These are phyloP conservation scores for Massariosphaeria phaeospora DNA, from an alignment of 495 filamentous ascomycete species.

Conservation along the genomic window DNA sequence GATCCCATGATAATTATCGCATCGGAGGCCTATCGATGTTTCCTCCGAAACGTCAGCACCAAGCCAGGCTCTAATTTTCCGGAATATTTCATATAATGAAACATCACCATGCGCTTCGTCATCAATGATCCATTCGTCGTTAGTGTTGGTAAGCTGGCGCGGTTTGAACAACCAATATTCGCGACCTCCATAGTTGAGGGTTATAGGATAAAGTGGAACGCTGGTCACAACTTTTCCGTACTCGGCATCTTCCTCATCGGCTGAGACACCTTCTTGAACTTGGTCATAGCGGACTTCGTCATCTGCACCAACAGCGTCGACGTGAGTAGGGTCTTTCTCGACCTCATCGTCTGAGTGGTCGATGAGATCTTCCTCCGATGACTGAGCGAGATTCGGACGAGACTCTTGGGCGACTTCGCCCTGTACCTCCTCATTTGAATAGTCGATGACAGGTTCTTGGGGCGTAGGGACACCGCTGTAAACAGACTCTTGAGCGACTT, in stretches of 20 bases:
- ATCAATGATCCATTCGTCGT: conserved; percentile 64
- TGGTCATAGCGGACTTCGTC: not conserved
- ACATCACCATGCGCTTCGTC: conserved; percentile 52
- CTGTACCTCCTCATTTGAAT: too few relatives aligned
- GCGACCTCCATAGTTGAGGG: conserved; percentile 9
- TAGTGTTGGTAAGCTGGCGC: conserved; percentile 13
- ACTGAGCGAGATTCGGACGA: too few relatives aligned
- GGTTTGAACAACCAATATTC: conserved; percentile 15
- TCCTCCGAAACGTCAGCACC: conserved; percentile 58
- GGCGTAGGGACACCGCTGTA: not conserved
- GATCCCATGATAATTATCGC: not conserved
- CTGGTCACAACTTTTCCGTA: not conserved
- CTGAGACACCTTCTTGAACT: not conserved
- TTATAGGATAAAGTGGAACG: conserved; percentile 35
- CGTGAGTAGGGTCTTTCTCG: too few relatives aligned
- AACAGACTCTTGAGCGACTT: too few relatives aligned
- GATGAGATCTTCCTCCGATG: too few relatives aligned
- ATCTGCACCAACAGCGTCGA: not conserved
- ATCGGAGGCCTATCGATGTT: conserved; percentile 56
- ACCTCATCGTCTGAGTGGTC: too few relatives aligned
- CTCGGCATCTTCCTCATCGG: not conserved
- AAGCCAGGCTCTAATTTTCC: conserved; percentile 61
- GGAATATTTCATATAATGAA: too few relatives aligned
- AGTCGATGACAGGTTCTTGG: too few relatives aligned
- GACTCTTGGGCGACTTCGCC: too few relatives aligned